Base-by-base conservation (phyloP, 2,329 filamentous ascomycete species). In the Penicillium oxalicum region DNA sequence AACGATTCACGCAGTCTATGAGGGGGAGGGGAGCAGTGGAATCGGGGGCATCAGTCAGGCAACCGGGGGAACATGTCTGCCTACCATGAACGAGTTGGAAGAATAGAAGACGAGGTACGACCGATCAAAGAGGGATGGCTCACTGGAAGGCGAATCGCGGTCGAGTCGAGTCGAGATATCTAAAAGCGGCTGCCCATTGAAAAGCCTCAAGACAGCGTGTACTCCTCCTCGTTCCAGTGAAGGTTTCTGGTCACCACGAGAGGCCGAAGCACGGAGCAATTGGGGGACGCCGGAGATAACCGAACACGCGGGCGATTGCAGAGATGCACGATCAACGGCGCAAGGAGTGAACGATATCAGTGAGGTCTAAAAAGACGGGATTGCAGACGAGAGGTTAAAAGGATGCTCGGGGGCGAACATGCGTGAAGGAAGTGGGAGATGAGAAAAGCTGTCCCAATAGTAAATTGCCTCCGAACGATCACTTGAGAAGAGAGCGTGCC, bases 221-320 rank as follows among this genome's bases (percentile, higher is more conserved):
- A 24, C 6, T 12, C 18, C 9, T 40, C 38, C 35, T 46, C 43
- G 38, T 45, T 40, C 41, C 45, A 40, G 33, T 41, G 35, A 40
- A 36, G 33, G 33, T 33, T 42, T 38, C 34, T 37, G 27, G 25
- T 40, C 44, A 40, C 36, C 9, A 45, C 34, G 34, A n/a, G n/a
- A 47, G 29, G 28, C 43, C 39, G 49, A 48, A 51, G 47, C 52
- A 43, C 49, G 53, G 52, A 25, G 45, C 53, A 45, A 36, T 54
- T 63, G 58, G 56, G 18, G 56, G 56, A 51, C 53, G 53, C 60
- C 59, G 60, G 59, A 62, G 58, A 62, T 60, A 63, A 58, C 60
- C 60, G 62, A 61, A 47, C 52, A 49, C 44, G 48, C 44, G 50
- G 47, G 39, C 56, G 61, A 64, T 61, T 61, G 57, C 47, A 55